phyloP scores from a whole-genome alignment of 1,284 basidiomycete genomes.

The Cryptococcus amylolentus region DNA sequence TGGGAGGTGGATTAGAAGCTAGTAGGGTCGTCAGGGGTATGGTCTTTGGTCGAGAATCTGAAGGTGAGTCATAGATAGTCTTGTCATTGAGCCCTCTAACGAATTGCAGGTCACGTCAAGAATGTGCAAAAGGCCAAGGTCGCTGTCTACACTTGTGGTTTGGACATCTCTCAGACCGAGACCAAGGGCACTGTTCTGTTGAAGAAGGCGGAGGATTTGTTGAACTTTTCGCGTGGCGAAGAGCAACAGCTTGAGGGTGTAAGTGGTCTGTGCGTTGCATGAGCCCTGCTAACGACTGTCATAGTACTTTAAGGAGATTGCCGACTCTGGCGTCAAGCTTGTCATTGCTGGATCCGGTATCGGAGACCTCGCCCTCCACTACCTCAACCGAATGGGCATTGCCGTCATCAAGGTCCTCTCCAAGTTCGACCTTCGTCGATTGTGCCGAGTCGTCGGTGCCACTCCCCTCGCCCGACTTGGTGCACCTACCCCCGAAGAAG shows the following conservation, averaged over 20 bases:
- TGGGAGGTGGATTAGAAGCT: conserved; percentile 80
- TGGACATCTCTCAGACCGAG: conserved; percentile 95
- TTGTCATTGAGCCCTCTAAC: not conserved
- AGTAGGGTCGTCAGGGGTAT: conserved; percentile 94
- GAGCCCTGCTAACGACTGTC: not conserved
- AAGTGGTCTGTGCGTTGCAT: conserved; percentile 10
- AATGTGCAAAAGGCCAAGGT: conserved; percentile 80
- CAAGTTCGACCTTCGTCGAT: conserved; percentile 93
- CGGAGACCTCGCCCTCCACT: conserved; percentile 95
- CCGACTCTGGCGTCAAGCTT: conserved; percentile 89
- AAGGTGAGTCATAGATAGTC: conserved; percentile 58
- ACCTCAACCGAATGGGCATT: conserved; percentile 89
- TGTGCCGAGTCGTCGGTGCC: conserved; percentile 93
- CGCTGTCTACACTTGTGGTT: conserved; percentile 86
- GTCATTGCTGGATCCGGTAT: conserved; percentile 89
- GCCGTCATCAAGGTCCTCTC: conserved; percentile 95
- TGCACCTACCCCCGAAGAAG: conserved; percentile 93
- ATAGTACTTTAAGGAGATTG: conserved; percentile 96
- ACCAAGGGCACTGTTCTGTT: conserved; percentile 98
- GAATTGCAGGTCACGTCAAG: conserved; percentile 65
- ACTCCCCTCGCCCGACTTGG: conserved; percentile 94
- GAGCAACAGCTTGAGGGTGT: conserved; percentile 94
- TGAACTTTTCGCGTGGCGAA: conserved; percentile 93
- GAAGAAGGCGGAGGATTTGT: conserved; percentile 92
- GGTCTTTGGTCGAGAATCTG: conserved; percentile 95